Evolutionary conservation across 1,284 basidiomycete genomes (phyloP), one percentile per base, ranked within the genome.

Genomic region (Rhodotorula sp.): DNA sequence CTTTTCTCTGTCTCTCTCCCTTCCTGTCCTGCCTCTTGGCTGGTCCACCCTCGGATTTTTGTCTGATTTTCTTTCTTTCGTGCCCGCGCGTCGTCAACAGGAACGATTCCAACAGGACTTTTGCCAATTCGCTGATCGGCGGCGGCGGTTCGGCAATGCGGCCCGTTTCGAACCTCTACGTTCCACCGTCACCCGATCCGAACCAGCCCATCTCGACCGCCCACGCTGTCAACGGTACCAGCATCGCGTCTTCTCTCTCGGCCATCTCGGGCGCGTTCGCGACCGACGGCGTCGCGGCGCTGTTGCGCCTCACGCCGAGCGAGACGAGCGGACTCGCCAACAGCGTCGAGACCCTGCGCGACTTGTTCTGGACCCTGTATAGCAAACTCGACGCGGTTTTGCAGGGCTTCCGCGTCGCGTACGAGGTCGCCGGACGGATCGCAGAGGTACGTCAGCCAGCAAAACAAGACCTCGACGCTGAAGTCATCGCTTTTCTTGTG

Each of bases 331-430:
- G 86, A 12, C 79, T 50, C 64, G 85, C 88, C 62, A 82, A 86
- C 50, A 89, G 97, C 80, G 89, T 92, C 72, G 91, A 95, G 77
- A 88, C 90, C n/a, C 81, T 98, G 64, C 86, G 85, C 71, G 97
- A 99, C 81, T 85, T 99, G 50, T 98, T 99, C 81, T 99, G 95
- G 95, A 98, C 97, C 6, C 81, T 97, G 23, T 99, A 93, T 80
- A 97, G 94, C 8, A 99, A 99, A 81, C 81, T 99, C 64, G 90
- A 95, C 78, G 97, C 97, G 28, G 91, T 98, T n/a, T 86, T 92
- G 49, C 95, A 99, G 81, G 92, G 94, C 15, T 85, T 98, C 76
- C 85, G 95, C 60, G 90, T 97, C 3, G 86, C 97, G 1, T 94
- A 91, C 78, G 97, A 99, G 80, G 91, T 99, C 2, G 86, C 91